phyloP scores from a whole-genome alignment of 371 early-diverging fungal species.

The Choanephora cucurbitarum region DNA sequence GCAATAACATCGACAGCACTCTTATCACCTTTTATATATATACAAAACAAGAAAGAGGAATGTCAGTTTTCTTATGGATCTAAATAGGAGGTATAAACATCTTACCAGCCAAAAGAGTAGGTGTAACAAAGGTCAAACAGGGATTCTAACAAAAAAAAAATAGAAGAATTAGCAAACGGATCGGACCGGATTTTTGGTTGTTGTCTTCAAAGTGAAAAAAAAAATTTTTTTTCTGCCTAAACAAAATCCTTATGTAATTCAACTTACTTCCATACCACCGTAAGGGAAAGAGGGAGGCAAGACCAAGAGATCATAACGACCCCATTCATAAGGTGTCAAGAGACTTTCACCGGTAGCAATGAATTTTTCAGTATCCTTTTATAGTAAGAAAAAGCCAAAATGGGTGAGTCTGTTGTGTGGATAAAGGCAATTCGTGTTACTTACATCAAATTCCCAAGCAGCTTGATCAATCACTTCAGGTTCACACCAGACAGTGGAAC shows the following conservation, averaged over 20 bases:
- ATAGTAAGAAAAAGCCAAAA: background rate
- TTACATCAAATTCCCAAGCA: constrained; percentile 89
- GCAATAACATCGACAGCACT: constrained; percentile 96
- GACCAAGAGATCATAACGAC: constrained; percentile 92
- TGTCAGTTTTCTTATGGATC: constrained; percentile 2
- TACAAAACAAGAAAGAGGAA: too few relatives aligned
- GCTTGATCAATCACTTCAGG: constrained; percentile 89
- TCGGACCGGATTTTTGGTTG: constrained; percentile 17
- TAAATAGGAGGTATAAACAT: background rate
- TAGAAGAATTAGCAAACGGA: constrained; percentile 10
- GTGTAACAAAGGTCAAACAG: constrained; percentile 88
- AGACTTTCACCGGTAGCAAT: constrained; percentile 83
- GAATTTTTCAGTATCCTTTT: constrained; percentile 82
- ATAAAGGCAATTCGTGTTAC: constrained; percentile 1
- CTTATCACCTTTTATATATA: constrained; percentile 70
- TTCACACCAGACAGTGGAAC: constrained; percentile 94
- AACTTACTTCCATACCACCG: constrained; percentile 92
- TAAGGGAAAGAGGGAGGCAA: constrained; percentile 87
- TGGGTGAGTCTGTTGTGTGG: background rate
- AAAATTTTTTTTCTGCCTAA: constrained; percentile 1
- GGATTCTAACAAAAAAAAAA: constrained; percentile 68
- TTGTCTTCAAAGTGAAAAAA: background rate
- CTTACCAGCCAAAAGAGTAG: constrained; percentile 85
- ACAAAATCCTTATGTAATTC: too few relatives aligned
- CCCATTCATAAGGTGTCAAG: constrained; percentile 95